A percentile compares a stretch with the other conserved stretches of the same genome.
phyloP scores from a whole-genome alignment of 371 early-diverging fungal genomes.

The Haplosporangium sp. region DNA sequence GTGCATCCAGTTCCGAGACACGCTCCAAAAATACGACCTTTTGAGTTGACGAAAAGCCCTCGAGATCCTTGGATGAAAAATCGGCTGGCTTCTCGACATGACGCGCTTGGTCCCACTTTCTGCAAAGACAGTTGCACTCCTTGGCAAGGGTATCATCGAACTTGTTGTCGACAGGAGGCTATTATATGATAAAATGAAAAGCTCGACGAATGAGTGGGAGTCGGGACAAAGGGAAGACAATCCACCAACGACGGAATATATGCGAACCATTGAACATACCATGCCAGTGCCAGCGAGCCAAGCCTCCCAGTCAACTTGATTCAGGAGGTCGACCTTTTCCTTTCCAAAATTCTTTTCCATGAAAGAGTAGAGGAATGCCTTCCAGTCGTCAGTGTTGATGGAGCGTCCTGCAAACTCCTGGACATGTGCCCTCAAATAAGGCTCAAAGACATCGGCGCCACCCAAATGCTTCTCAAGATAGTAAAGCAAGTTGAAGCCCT shows the following conservation, averaged over 20 bases:
- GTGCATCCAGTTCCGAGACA: conserved; percentile 74
- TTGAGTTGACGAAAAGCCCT: conserved; percentile 77
- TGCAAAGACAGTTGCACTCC: conserved; percentile 85
- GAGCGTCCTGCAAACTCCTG: conserved; percentile 86
- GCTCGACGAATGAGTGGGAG: background rate
- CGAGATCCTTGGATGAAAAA: conserved; percentile 72
- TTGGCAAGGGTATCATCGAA: conserved; percentile 88
- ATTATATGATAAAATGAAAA: conserved; percentile 5
- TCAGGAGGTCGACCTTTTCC: conserved; percentile 73
- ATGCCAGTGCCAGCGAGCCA: conserved; percentile 91
- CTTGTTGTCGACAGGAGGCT: conserved; percentile 88
- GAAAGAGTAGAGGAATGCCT: conserved; percentile 81
- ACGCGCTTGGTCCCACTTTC: conserved; percentile 77
- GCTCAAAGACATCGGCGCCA: conserved; percentile 84
- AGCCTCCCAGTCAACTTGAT: conserved; percentile 86
- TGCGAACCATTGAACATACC: conserved; percentile 54
- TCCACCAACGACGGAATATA: background rate
- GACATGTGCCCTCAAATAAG: conserved; percentile 88
- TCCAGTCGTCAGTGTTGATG: conserved; percentile 91
- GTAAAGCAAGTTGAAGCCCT: conserved; percentile 94
- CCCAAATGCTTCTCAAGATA: conserved; percentile 92
- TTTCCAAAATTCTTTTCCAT: conserved; percentile 69
- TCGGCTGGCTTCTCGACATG: conserved; percentile 58
- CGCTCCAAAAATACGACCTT: conserved; percentile 89
- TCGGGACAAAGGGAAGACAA: background rate